These are phyloP conservation scores for Oryza longistaminata DNA, from an alignment of 176 grass and related monocot genomes.

Conservation along the genomic window DNA sequence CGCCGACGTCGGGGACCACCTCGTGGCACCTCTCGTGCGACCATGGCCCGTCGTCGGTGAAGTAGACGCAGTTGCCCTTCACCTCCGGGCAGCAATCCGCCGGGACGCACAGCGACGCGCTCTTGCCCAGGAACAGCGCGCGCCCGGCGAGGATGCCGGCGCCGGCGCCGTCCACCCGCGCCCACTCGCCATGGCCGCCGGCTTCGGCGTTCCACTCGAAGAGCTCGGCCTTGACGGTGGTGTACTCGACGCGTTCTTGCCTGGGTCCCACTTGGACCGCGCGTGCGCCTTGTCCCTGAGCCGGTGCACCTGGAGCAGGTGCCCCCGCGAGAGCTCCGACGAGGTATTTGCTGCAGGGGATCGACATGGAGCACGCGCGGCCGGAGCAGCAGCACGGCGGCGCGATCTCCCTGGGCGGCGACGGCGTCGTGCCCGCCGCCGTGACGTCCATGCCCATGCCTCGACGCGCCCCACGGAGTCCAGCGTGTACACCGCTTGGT, in stretches of 20 bases:
- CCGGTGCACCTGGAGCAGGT: slow-evolving; percentile 48
- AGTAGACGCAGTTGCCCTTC: slow-evolving; percentile 50
- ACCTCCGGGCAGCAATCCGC: slow-evolving; percentile 4
- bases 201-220: slow-evolving; percentile 37
- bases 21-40: slow-evolving; percentile 56
- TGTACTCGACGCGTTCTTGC: slow-evolving; percentile 48
- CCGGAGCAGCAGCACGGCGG: slow-evolving; percentile 36
- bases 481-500: slow-evolving; percentile 34
- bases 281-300: slow-evolving; percentile 11
- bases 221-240: slow-evolving; percentile 44
- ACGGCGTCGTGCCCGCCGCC: background rate
- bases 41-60: slow-evolving; percentile 60
- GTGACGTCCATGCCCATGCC: slow-evolving; percentile 8
- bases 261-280: slow-evolving; percentile 51
- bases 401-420: background rate
- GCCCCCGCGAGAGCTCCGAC: slow-evolving; percentile 55
- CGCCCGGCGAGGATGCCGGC: background rate
- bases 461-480: slow-evolving; percentile 45
- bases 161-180: background rate
- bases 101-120: slow-evolving; percentile 39
- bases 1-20: slow-evolving; percentile 58
- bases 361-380: slow-evolving; percentile 25
- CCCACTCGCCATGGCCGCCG: background rate
- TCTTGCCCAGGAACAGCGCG: slow-evolving; percentile 63
- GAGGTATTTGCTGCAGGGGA: slow-evolving; percentile 50